phyloP scores from a whole-genome alignment of 805 yeast genomes.

The Schwanniomyces yamadae region DNA sequence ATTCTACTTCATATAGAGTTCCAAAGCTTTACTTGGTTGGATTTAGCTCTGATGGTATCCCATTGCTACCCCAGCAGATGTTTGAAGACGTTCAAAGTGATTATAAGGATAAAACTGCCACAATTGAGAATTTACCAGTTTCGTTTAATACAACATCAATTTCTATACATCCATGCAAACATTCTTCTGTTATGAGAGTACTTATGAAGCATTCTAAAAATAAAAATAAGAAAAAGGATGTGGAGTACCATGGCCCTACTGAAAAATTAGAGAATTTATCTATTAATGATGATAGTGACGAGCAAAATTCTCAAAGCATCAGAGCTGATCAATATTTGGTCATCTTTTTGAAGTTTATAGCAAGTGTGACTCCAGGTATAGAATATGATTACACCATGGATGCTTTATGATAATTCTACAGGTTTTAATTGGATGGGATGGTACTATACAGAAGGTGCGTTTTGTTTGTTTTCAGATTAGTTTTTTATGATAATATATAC shows the following conservation, averaged over 20 bases:
- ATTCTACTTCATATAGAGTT: conserved; percentile 92
- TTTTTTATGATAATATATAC: too few species aligned
- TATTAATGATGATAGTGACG: conserved; percentile 33
- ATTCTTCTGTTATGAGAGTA: conserved; percentile 91
- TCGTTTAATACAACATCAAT: conserved; percentile 71
- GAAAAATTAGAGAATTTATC: conserved; percentile 50
- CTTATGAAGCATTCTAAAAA: conserved; percentile 69
- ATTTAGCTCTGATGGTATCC: conserved; percentile 77
- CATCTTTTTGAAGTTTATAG: conserved; percentile 87
- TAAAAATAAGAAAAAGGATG: conserved; percentile 12
- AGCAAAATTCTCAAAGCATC: conserved; percentile 36
- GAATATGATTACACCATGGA: conserved; percentile 99
- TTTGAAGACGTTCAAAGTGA: conserved; percentile 91
- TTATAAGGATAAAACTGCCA: conserved; percentile 92
- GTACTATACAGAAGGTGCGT: too few species aligned
- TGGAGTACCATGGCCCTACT: too few species aligned
- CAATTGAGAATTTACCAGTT: conserved; percentile 91
- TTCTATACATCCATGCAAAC: conserved; percentile 95
- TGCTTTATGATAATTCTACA: too few species aligned
- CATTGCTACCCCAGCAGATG: conserved; percentile 85
- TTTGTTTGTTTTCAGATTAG: too few species aligned
- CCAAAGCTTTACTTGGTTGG: conserved; percentile 94
- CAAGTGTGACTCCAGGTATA: conserved; percentile 96
- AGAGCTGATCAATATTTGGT: conserved; percentile 90
- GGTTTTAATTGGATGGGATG: too few species aligned